Base-by-base conservation (phyloP, 2,329 filamentous ascomycete species). In the Magnaporthiopsis rhizophila region DNA sequence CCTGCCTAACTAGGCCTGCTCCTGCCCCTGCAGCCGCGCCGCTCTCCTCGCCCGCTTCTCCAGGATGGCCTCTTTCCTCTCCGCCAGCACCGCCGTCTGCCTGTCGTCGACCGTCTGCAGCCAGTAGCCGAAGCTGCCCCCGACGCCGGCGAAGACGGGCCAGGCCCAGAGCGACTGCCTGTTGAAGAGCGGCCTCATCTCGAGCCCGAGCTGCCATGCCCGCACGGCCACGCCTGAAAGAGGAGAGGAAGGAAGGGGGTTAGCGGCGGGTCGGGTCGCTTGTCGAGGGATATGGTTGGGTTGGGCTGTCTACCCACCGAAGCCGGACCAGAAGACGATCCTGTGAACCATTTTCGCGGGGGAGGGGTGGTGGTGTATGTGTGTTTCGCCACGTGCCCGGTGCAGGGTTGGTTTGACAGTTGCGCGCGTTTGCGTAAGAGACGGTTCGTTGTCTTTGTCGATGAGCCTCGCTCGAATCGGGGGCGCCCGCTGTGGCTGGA, bases 51-150 rank as follows among this genome's bases (percentile, higher is more conserved):
- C 88, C 75, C 95, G 84, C 88, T 98, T 98, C 81, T 96, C 93
- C 65, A 98, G 80, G 69, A 99, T 83, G 64, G 83, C 78, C 70
- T 90, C 83, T 81, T 92, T 93, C 74, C 93, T 88, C 74, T 94
- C 89, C 69, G 83, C 81, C 66, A 99, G 81, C 67, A 92, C 84
- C 69, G 86, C 85, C 70, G 89, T 84, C 79, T 98, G 94, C 75
- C 87, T 84, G 73, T 91, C 81, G 77, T 97, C 92, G 65, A 98
- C 91, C 68, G 91, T 91, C 81, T 93, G 88, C 71, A 99, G 82
- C 92, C 94, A 99, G 83, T 97, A 97, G 71, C 95, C 95, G 79
- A 98, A 97, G 79, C 89, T 91, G 71, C 89, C 93, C 71, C 93
- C 93, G 68, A 92, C 86, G 70, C 85, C 85, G 65, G 88, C 93